These are phyloP conservation scores for Russula earlei DNA, from an alignment of 768 basidiomycete species.

Conservation along the genomic window DNA sequence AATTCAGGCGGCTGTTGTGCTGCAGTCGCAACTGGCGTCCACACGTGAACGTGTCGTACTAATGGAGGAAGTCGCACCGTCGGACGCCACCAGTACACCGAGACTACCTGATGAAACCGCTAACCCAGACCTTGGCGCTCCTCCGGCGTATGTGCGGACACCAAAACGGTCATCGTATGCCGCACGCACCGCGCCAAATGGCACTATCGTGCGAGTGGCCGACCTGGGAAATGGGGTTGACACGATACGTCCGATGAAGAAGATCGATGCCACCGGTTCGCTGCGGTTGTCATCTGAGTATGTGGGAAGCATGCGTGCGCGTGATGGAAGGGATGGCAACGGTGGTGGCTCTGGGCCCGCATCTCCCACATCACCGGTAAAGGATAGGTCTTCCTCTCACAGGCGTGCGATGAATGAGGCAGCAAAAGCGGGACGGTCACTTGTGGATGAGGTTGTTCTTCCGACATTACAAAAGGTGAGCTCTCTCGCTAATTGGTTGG, in stretches of 20 bases:
- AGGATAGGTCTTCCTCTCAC: slow-evolving; percentile 31
- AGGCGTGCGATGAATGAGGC: slow-evolving; percentile 46
- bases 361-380: slow-evolving; percentile 41
- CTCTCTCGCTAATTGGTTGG: no score
- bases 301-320: slow-evolving; percentile 57
- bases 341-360: slow-evolving; percentile 25
- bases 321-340: slow-evolving; percentile 41
- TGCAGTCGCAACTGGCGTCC: slow-evolving; percentile 35
- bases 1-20: slow-evolving; percentile 54
- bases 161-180: slow-evolving; percentile 70
- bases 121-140: slow-evolving; percentile 42
- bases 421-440: slow-evolving; percentile 51
- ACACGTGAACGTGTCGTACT: slow-evolving; percentile 27
- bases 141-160: slow-evolving; percentile 63
- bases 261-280: slow-evolving; percentile 73
- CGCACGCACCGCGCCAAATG: slow-evolving; percentile 57
- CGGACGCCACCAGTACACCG: slow-evolving; percentile 31
- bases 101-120: slow-evolving; percentile 22
- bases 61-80: slow-evolving; percentile 37
- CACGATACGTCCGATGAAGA: slow-evolving; percentile 90
- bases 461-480: slow-evolving; percentile 65
- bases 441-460: slow-evolving; percentile 80
- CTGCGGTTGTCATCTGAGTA: slow-evolving; percentile 71
- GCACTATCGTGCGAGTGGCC: slow-evolving; percentile 69
- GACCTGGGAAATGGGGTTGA: slow-evolving; percentile 84